Base-by-base conservation (phyloP, 1,139 yeast genomes). In the Suhomyces yuchorum region DNA sequence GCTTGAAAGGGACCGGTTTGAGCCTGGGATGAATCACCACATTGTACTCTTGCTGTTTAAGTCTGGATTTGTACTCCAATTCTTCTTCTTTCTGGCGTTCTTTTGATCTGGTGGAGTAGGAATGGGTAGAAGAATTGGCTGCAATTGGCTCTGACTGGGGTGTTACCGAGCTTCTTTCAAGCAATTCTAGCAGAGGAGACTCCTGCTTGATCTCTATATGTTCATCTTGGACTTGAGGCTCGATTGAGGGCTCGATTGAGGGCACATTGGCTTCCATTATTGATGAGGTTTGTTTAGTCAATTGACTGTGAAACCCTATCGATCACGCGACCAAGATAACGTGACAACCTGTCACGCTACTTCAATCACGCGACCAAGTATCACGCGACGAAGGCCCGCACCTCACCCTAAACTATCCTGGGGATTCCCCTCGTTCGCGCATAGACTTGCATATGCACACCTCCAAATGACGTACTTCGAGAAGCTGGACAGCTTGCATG, bases 1-100 rank as follows among this genome's bases (percentile, higher is more conserved):
- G 51, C 47, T 70, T 71, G 52, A 70, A 77, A 1, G 75, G 68
- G 14, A 74, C 68, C 1, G 83, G 82, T 47, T 75, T 75, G 43
- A 77, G 63, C 26, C 81, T 65, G 14, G 80, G 79, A 22, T 71
- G 73, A 1, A 74, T 68, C 1, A 71, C 56, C 9, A 69, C 71
- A 44, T 70, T 71, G 42, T 63, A 62, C 37, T 59, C 53, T 39
- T 56, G 56, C 49, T 66, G 70, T 49, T 64, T 67, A 32, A 60
- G 52, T 23, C 59, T 52, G 24, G 66, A 57, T 40, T 55, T 46
- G 56, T 47, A 24, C 39, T 53, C 51, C 38, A 46, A 40, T 42
- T 58, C 56, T 37, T 58, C 56, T 45, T 57, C 59, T 43, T 54
- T 49, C 38, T 52, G 51, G 24, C 53, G 43, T 40, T 52, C 56